Evolutionary conservation across 129 eudicot genomes (phyloP).

Genomic region (Helianthus tuberosus): DNA sequence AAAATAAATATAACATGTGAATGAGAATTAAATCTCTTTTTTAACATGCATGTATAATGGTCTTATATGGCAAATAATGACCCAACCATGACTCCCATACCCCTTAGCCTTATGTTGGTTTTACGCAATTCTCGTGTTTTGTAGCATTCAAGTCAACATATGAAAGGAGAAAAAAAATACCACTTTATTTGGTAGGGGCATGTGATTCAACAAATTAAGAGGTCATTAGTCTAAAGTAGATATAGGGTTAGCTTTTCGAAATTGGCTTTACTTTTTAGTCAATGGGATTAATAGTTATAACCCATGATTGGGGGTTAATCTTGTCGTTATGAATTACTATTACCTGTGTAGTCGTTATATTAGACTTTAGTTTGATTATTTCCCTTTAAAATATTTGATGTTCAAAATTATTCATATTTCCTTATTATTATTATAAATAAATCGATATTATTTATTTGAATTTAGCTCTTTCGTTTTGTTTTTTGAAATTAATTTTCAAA

Average conservation of each 20-base stretch:
- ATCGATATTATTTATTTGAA: neutral
- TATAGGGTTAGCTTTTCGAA: slow-evolving; percentile 24
- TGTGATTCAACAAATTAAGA: too few relatives aligned
- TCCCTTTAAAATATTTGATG: neutral
- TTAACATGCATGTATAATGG: too few relatives aligned
- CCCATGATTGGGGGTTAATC: slow-evolving; percentile 39
- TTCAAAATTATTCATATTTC: neutral
- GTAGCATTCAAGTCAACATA: slow-evolving; percentile 17
- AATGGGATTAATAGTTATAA: slow-evolving; percentile 26
- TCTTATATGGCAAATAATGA: too few relatives aligned
- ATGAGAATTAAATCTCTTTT: too few relatives aligned
- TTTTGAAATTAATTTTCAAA: too few relatives aligned
- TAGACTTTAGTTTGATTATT: neutral
- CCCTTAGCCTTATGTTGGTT: neutral
- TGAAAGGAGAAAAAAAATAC: neutral
- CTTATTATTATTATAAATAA: neutral
- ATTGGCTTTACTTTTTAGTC: slow-evolving; percentile 19
- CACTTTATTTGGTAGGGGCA: slow-evolving; percentile 17
- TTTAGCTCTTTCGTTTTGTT: too few relatives aligned
- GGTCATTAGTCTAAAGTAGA: slow-evolving; percentile 29
- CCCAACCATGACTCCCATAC: too few relatives aligned
- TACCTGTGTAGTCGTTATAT: neutral
- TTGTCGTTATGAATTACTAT: slow-evolving; percentile 15
- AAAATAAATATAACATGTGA: too few relatives aligned
- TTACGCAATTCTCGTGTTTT: slow-evolving; percentile 5